Base-by-base conservation (phyloP, 208 protist species). In the Porcisia hertigi region DNA sequence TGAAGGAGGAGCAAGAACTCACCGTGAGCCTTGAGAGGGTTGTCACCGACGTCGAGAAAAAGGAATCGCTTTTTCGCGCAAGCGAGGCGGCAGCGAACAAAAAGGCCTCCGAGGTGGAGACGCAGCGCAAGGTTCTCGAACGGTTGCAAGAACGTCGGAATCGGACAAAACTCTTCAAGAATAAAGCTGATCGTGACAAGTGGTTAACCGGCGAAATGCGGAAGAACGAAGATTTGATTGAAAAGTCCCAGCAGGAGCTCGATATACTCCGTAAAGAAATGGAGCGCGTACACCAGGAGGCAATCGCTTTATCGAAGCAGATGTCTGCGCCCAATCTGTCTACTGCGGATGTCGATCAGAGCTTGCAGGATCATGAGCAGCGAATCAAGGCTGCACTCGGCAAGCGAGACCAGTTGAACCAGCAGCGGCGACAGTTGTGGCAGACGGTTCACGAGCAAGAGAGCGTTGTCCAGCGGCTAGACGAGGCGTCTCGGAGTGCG, bases 101-200 rank as follows among this genome's bases (percentile, higher is more conserved):
- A 3, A 77, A 91, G 55, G 75, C 84, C 30, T 59, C 77, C 0
- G 83, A 86, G 36, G 75, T 96, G 20, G 73, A 85, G 11, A 62
- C 72, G n/a, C 71, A 85, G 58, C 86, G 95, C 60, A 80, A 80
- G 49, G 69, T 75, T 45, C 57, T 98, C 1, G 87, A 98, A 55
- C 77, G 79, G 25, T 73, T 99, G 41, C 93, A 98, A 41, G 92
- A 94, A 14, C 96, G 97, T 66, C 88, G 96, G 25, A 97, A 94
- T 47, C 82, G 96, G 20, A 88, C 84, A 43, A 89, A 88, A n/a
- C 89, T 98, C 30, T 99, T 99, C 83, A 92, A 91, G 73, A 96
- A 70, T 70, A 92, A 94, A 62, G 58, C 69, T 5, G 97, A 98
- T 47, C 90, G 98, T 36, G 95, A 99, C 82, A 73, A 65, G 47